Evolutionary conservation across 139 green algal species (phyloP), one percentile per base, ranked within the genome.

Genomic region (Axilococcus clingmanii): DNA sequence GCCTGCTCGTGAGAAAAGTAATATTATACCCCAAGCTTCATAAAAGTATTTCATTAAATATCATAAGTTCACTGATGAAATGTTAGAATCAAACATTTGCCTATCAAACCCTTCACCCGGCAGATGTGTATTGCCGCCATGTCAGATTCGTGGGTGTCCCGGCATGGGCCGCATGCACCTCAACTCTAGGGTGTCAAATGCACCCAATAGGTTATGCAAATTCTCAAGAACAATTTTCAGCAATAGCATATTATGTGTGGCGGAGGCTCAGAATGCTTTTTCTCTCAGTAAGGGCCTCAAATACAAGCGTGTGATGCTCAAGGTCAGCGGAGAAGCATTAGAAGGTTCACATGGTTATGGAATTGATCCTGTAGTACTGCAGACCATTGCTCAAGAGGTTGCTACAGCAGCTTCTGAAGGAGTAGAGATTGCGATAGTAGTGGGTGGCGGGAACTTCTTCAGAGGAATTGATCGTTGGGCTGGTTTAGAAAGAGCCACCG

Each of bases 361-460:
- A 19, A 80, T 98, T 7, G 88, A 97, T 66, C 76, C 86, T 2
- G 27, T 53, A 23, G 81, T 96, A 14, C 70, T 98, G 20, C 48
- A 82, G 19, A 44, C 57, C 7, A 74, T 97, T 0, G 88, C 93
- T 11, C 56, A 69, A 14, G 88, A 98, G 66, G 80, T 98, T 31
- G 74, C 74, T 7, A 59, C 69, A 40, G 79, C 75, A 17, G 53
- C 60, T 5, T 25, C 52, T 5, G 40, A 61, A 12, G 79, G 83
- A 28, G 54, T 94, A 28, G 46, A 87, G 58, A 69, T 97, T 17
- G 81, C 91, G 7, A 75, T 97, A 3, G 88, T 97, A 5, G 90
- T 99, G n/a, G 92, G 92, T 19, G 92, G 82, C 19, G 76, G 79
- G 33, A 99, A 99, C 69, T 98, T 93, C 65, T 98, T 97, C 64